Evolutionary conservation across 1,284 basidiomycete genomes (phyloP).

Genomic region (Ustilago trichophora): DNA sequence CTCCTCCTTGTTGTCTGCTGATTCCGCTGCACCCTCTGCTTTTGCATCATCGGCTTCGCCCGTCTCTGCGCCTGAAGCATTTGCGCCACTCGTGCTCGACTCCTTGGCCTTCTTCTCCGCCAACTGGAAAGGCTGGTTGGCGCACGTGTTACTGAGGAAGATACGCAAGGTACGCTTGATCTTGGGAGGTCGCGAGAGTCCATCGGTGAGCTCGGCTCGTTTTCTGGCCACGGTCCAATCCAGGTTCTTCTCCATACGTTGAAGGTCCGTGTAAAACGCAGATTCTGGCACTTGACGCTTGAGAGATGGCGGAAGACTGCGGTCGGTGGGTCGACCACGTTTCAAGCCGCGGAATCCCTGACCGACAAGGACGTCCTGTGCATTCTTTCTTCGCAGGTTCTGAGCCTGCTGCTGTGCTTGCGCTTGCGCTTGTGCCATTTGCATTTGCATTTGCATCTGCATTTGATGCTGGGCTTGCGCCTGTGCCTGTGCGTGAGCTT

Average conservation of each 20-base stretch:
- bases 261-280: slow-evolving; percentile 82
- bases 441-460: slow-evolving; percentile 43
- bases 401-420: slow-evolving; percentile 54
- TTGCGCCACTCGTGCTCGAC: slow-evolving; percentile 8
- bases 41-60: slow-evolving; percentile 28
- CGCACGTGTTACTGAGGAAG: slow-evolving; percentile 87
- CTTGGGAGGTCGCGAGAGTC: slow-evolving; percentile 66
- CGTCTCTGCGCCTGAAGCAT: slow-evolving; percentile 16
- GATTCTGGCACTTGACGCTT: slow-evolving; percentile 70
- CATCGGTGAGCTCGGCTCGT: slow-evolving; percentile 75
- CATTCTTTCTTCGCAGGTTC: slow-evolving; percentile 44
- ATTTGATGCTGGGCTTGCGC: slow-evolving; percentile 40
- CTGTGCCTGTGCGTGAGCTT: slow-evolving; percentile 55
- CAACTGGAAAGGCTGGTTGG: slow-evolving; percentile 73
- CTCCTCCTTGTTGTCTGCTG: slow-evolving; percentile 66
- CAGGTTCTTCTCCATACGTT: slow-evolving; percentile 87
- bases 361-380: slow-evolving; percentile 54
- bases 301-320: slow-evolving; percentile 78
- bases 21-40: slow-evolving; percentile 22
- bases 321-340: slow-evolving; percentile 81
- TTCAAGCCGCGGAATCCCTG: slow-evolving; percentile 69
- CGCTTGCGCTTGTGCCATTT: slow-evolving; percentile 45
- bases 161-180: slow-evolving; percentile 84
- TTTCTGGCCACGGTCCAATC: slow-evolving; percentile 96
- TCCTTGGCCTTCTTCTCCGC: slow-evolving; percentile 57